Evolutionary conservation across 306 rosid genomes (phyloP).

Genomic region (Cicer bijugum): DNA sequence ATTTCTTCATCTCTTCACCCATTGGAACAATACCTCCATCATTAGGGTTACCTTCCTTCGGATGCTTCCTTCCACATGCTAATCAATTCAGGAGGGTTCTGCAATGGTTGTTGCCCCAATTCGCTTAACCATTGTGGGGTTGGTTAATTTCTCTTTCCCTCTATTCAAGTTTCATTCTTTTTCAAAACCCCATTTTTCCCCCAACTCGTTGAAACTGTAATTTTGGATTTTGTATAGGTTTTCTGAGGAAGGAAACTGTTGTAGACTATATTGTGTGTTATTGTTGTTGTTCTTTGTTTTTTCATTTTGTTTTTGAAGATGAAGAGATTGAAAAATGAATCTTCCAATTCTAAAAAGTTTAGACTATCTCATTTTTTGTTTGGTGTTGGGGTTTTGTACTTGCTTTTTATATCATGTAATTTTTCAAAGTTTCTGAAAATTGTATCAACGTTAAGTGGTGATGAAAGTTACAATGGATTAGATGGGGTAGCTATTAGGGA

Average conservation of each 20-base stretch:
- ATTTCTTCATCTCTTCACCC: neutral
- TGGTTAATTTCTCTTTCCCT: slow-evolving; percentile 46
- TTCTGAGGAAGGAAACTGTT: slow-evolving; percentile 47
- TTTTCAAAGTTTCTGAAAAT: slow-evolving; percentile 72
- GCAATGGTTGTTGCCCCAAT: slow-evolving; percentile 39
- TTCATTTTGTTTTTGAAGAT: slow-evolving; percentile 43
- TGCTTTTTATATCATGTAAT: slow-evolving; percentile 76
- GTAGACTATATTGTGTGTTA: slow-evolving; percentile 43
- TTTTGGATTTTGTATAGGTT: slow-evolving; percentile 32
- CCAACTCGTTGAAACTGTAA: slow-evolving; percentile 17
- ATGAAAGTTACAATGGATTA: slow-evolving; percentile 57
- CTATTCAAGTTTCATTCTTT: slow-evolving; percentile 23
- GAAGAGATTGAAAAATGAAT: slow-evolving; percentile 78
- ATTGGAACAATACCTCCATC: neutral
- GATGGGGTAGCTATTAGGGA: slow-evolving; percentile 51
- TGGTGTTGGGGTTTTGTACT: slow-evolving; percentile 68
- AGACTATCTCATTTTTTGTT: slow-evolving; percentile 76
- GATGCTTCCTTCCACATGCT: slow-evolving; percentile 49
- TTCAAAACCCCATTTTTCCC: slow-evolving; percentile 17
- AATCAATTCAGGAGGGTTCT: slow-evolving; percentile 38
- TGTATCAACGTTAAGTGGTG: slow-evolving; percentile 73
- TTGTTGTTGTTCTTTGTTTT: slow-evolving; percentile 20
- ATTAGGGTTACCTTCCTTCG: slow-evolving; percentile 37
- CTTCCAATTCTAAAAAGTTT: slow-evolving; percentile 70
- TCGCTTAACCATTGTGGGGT: slow-evolving; percentile 46